phyloP scores from a whole-genome alignment of 2,329 filamentous ascomycete species.

The Pseudocercospora macadamiae region DNA sequence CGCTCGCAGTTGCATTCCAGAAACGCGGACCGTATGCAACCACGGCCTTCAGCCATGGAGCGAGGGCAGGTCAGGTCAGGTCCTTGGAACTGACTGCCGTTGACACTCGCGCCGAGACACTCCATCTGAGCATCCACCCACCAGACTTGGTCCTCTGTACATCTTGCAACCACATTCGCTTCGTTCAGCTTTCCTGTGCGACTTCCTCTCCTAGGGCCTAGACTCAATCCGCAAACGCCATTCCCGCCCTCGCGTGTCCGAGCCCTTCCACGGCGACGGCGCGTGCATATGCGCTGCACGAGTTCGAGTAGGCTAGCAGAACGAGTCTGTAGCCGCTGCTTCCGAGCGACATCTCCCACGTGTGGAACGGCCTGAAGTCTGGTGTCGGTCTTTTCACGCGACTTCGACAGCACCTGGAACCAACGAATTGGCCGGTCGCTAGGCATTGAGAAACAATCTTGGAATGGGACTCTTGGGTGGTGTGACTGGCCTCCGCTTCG shows the following conservation, averaged over 20 bases:
- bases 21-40: not conserved
- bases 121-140: not conserved
- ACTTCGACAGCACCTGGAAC: not conserved
- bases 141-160: not conserved
- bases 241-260: constrained; percentile 2
- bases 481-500: not conserved
- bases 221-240: not conserved
- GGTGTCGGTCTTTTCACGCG: not conserved
- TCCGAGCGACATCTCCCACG: not conserved
- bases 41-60: no score
- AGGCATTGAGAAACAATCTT: not conserved
- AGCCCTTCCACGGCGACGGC: not conserved
- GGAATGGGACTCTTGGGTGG: constrained; percentile 2
- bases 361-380: not conserved
- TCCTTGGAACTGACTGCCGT: not conserved
- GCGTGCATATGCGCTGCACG: constrained; percentile 2
- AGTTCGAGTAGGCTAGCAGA: not conserved
- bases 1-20: not conserved
- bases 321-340: not conserved
- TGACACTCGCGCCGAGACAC: no score
- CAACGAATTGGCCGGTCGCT: not conserved
- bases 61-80: no score
- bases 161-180: not conserved
- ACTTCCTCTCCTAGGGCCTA: not conserved
- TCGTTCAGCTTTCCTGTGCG: not conserved